Conservation (phyloP, 345 rosid genomes). For the Carallia brachiata region DNA sequence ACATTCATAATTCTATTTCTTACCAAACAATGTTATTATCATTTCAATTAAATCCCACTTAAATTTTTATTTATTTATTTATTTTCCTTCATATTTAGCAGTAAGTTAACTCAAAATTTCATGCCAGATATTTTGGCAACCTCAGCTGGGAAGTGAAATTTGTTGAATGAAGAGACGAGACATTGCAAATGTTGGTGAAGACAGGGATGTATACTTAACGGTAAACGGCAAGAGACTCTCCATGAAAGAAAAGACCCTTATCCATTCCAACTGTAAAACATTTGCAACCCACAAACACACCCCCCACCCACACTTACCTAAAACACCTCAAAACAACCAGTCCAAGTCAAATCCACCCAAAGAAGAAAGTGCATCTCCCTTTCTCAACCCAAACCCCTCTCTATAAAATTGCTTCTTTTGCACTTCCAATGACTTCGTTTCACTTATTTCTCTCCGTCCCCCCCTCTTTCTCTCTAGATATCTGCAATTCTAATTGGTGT, state of each 20-base stretch:
- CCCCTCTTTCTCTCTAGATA: too few species aligned
- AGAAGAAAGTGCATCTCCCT: background rate
- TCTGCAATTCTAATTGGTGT: background rate
- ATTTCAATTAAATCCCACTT: too few species aligned
- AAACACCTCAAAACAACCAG: constrained; percentile 21
- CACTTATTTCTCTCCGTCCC: background rate
- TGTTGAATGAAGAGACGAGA: background rate
- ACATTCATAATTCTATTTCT: too few species aligned
- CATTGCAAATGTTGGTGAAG: background rate
- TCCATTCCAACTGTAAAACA: background rate
- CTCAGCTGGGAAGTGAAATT: background rate
- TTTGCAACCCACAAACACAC: background rate
- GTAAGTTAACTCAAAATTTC: too few species aligned
- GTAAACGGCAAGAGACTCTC: background rate
- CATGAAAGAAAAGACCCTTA: background rate
- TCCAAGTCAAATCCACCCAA: constrained; percentile 11
- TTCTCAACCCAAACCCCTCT: background rate
- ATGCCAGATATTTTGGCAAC: background rate
- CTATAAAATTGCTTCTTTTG: background rate
- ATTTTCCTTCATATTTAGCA: too few species aligned
- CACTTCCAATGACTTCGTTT: background rate
- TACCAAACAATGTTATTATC: too few species aligned
- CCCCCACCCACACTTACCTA: background rate
- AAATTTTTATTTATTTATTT: too few species aligned
- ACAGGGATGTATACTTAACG: constrained; percentile 10